Conservation (phyloP, 768 basidiomycete species). For the Pholiota microspora region DNA sequence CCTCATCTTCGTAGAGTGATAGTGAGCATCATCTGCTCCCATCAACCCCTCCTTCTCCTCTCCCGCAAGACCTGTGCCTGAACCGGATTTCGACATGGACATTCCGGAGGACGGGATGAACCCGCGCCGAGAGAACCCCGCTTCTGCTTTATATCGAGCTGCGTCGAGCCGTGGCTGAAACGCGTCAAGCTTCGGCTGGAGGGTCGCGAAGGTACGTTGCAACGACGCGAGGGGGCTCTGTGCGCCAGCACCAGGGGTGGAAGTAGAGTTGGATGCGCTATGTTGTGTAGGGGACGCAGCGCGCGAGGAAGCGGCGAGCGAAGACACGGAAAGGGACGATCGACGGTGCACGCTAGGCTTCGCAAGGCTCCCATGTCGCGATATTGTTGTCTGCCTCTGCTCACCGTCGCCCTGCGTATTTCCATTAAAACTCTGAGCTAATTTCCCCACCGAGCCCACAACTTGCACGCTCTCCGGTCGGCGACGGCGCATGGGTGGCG, state of each 20-base stretch:
- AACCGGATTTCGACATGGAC: constrained; percentile 24
- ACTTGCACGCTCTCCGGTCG: constrained; percentile 69
- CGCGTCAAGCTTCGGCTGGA: constrained; percentile 32
- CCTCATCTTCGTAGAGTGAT: constrained; percentile 14
- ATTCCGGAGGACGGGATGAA: constrained; percentile 36
- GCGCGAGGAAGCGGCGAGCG: background rate
- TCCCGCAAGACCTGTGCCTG: too few species aligned
- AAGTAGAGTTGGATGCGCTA: background rate
- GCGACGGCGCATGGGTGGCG: constrained; percentile 46
- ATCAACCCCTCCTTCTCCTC: constrained; percentile 34
- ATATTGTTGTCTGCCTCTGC: background rate
- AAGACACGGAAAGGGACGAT: background rate
- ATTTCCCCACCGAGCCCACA: constrained; percentile 14
- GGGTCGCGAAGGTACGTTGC: constrained; percentile 39
- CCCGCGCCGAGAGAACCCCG: constrained; percentile 59
- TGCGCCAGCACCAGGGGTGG: background rate
- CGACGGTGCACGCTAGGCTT: background rate
- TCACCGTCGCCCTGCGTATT: too few species aligned
- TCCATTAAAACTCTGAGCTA: background rate
- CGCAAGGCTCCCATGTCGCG: background rate
- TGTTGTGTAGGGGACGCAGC: background rate
- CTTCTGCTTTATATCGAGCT: constrained; percentile 71
- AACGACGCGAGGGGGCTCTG: constrained; percentile 23
- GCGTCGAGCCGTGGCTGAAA: constrained; percentile 56
- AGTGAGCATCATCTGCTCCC: constrained; percentile 33